Base-by-base conservation (phyloP, 306 rosid species). In the Castanospermum australe region DNA sequence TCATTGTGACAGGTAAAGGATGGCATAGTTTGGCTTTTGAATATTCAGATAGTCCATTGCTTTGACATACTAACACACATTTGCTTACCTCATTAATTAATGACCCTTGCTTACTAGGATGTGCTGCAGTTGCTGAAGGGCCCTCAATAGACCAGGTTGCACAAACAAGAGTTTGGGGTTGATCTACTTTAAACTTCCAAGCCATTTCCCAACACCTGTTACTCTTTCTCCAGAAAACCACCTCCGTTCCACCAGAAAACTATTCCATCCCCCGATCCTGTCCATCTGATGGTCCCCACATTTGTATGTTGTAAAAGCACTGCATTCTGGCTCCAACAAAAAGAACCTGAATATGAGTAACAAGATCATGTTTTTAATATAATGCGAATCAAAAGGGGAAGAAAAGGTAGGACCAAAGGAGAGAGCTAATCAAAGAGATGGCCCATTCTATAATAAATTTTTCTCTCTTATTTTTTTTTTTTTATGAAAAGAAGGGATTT, bases 261-360 rank as follows among this genome's bases (percentile, higher is more conserved):
- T 38, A 95, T 86, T 68, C 97, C 99, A 79, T 92, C 90, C 62
- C 97, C 95, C 0, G 97, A 87, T 38, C 84, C 94, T 5, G 93
- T 95, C 98, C 99, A 91, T 78, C 79, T 55, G 79, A 95, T 80
- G 24, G 91, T 87, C 71, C 76, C 93, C 73, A 95, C 98, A 82
- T 91, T 87, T 56, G 82, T 74, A 36, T 85, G 79, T 79, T 91
- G 96, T 67, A 86, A 92, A 87, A 95, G 96, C 82, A 90, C 88
- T 84, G 97, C 95, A 88, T 87, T 93, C 99, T 95, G 99, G 90
- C 99, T 95, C 99, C 99, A 95, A 95, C 97, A 95, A 95, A 92
- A 92, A 95, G 99, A 95, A 95, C 99, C 99, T 95, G 99, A 91
- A 92, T 90, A 92, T 94, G 97, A 92, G 97, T 92, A 74, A 88